Percentiles rank a stretch among this genome's conserved stretches.
Conservation (phyloP, 768 basidiomycete genomes). For the Galerina marginata region DNA sequence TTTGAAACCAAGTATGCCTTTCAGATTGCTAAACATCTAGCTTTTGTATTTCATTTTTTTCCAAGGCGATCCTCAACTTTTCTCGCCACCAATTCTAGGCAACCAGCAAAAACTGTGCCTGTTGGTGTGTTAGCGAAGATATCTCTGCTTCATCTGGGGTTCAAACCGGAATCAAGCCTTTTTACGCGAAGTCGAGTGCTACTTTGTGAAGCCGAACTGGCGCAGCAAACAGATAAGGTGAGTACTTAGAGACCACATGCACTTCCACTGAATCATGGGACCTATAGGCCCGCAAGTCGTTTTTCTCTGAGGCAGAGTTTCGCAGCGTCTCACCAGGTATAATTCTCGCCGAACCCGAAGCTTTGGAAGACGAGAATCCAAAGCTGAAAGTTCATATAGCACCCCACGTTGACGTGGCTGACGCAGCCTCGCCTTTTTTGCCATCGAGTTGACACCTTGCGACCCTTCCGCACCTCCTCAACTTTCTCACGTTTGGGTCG, state of each 20-base stretch:
- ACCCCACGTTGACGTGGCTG: no score
- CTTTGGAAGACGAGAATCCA: neutral
- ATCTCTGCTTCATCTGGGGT: constrained; percentile 17
- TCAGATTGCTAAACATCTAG: neutral
- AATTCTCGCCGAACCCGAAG: constrained; percentile 14
- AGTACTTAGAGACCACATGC: constrained; percentile 7
- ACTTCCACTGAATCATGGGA: constrained; percentile 32
- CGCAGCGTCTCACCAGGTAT: constrained; percentile 5
- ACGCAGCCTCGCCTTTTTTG: no score
- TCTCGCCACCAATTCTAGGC: constrained; percentile 28
- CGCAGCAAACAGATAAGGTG: constrained; percentile 44
- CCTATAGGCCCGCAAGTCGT: constrained; percentile 22
- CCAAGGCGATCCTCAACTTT: constrained; percentile 11
- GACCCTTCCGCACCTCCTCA: no score
- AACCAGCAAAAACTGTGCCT: constrained; percentile 25
- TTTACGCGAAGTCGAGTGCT: constrained; percentile 27
- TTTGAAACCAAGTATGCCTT: constrained; percentile 21
- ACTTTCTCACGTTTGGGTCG: no score
- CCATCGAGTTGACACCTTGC: no score
- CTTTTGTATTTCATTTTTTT: neutral
- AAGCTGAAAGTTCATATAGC: no score
- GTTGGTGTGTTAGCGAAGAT: constrained; percentile 24
- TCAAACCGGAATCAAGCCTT: constrained; percentile 31
- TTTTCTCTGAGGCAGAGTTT: constrained; percentile 10
- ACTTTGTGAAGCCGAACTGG: constrained; percentile 24